Conservation (phyloP, 805 yeast genomes). For the Starmerella ratchasimensis region DNA sequence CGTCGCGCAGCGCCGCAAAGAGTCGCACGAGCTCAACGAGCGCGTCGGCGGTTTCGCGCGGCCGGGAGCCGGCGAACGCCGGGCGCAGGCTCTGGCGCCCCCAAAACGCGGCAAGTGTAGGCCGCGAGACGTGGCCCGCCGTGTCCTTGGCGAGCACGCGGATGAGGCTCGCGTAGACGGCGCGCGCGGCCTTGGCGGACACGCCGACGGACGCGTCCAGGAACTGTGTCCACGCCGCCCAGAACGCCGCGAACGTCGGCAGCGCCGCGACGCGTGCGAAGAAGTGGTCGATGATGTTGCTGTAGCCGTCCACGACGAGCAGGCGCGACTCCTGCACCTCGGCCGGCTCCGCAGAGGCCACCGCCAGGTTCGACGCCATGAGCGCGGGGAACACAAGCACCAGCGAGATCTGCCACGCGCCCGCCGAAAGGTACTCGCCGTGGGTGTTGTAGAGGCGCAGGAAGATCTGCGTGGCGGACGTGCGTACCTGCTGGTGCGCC, state of each 20-base stretch:
- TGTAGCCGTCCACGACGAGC: slow-evolving; percentile 51
- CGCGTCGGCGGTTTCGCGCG: slow-evolving; percentile 41
- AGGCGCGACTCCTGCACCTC: slow-evolving; percentile 50
- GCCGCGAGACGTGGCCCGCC: slow-evolving; percentile 11
- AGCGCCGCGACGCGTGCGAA: slow-evolving; percentile 28
- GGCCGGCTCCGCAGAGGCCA: slow-evolving; percentile 12
- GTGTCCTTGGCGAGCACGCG: slow-evolving; percentile 32
- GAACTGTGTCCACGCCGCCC: slow-evolving; percentile 45
- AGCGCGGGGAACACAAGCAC: slow-evolving; percentile 40
- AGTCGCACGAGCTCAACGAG: slow-evolving; percentile 30
- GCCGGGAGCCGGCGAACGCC: slow-evolving; percentile 27
- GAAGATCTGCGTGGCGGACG: slow-evolving; percentile 81
- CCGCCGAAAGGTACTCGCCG: slow-evolving; percentile 38
- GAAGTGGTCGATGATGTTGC: slow-evolving; percentile 45
- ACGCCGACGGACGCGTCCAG: slow-evolving; percentile 31
- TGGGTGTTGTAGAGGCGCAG: slow-evolving; percentile 69
- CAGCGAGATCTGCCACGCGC: slow-evolving; percentile 54
- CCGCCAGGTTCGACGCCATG: slow-evolving; percentile 18
- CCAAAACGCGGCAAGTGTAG: slow-evolving; percentile 30
- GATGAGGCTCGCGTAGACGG: slow-evolving; percentile 42
- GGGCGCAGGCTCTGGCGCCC: slow-evolving; percentile 26
- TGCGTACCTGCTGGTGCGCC: slow-evolving; percentile 63
- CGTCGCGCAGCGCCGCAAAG: slow-evolving; percentile 4
- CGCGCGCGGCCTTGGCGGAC: slow-evolving; percentile 41
- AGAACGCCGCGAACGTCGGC: slow-evolving; percentile 29